Evolutionary conservation across 257 asterid genomes (phyloP), one percentile per base, ranked within the genome.

Genomic region (Handroanthus guayacan): DNA sequence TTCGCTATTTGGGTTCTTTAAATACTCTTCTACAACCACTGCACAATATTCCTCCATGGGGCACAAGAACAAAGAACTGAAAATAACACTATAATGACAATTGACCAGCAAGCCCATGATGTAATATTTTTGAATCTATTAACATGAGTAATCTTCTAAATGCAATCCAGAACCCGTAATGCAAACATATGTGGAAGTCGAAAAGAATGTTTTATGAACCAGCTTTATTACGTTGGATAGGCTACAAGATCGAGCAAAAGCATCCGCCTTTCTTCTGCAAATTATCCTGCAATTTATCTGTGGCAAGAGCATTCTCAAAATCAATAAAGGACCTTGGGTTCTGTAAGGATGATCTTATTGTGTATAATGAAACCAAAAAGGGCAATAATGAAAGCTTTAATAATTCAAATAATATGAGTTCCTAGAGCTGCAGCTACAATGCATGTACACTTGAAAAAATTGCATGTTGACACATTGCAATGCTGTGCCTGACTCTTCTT

Each of bases 271-370:
- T 87, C 85, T 82, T 90, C 80, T 80, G 45, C 25, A 92, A 67
- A 58, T 84, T 84, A 12, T 85, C 97, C 81, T 80, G 94, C 82
- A 75, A 75, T 73, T 91, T 93, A 77, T 85, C 98, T 93, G 92
- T 39, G 45, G 14, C 45, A 62, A 44, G 17, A 71, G 44, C 57
- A 75, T 60, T 60, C 67, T 34, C 37, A 54, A 68, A 5, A 62
- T 55, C 44, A 63, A 52, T 10, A 67, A 72, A 16, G n/a, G 3
- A 11, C 63, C 62, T n/a, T 4, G 12, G 9, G 43, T 11, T 61
- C 34, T 12, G 6, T 16, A 4, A 57, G 18, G 56, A 4, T 9
- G 10, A 3, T 6, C 3, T 25, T 13, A 5, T 14, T 51, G 52
- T 9, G 72, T 25, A 1, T 5, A 9, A 34, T 41, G 11, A 48